phyloP scores from a whole-genome alignment of 2,329 filamentous ascomycete species.

The Bipolaris oryzae region DNA sequence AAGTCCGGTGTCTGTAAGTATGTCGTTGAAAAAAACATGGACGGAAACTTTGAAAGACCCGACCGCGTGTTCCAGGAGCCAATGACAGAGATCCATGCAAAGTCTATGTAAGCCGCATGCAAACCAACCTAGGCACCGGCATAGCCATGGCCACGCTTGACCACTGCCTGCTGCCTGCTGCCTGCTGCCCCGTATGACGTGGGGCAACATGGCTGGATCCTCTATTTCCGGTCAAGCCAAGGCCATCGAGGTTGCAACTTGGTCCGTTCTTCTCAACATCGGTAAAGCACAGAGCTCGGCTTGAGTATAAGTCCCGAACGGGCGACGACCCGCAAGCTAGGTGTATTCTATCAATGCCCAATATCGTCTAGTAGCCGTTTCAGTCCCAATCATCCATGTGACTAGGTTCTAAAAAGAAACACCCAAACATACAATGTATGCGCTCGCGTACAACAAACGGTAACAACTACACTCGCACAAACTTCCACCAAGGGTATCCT shows the following conservation, averaged over 20 bases:
- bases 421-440: neutral
- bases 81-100: too few species aligned
- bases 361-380: neutral
- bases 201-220: too few species aligned
- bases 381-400: neutral
- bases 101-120: too few species aligned
- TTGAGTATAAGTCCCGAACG: neutral
- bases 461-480: neutral
- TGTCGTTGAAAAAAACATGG: too few species aligned
- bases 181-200: too few species aligned
- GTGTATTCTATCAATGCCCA: neutral
- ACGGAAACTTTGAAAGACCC: too few species aligned
- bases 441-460: neutral
- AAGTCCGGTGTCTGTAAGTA: too few species aligned
- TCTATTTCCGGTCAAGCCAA: neutral
- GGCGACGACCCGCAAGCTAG: neutral
- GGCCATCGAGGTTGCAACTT: neutral
- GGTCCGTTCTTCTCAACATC: neutral
- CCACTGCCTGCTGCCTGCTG: too few species aligned
- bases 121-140: too few species aligned
- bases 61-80: too few species aligned
- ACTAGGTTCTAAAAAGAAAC: neutral
- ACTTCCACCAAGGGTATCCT: constrained; percentile 22
- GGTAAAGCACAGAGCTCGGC: neutral
- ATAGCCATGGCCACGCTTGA: too few species aligned